phyloP scores from a whole-genome alignment of 225 moss, liverwort and hornwort species.

The Sphagnum tenellum region DNA sequence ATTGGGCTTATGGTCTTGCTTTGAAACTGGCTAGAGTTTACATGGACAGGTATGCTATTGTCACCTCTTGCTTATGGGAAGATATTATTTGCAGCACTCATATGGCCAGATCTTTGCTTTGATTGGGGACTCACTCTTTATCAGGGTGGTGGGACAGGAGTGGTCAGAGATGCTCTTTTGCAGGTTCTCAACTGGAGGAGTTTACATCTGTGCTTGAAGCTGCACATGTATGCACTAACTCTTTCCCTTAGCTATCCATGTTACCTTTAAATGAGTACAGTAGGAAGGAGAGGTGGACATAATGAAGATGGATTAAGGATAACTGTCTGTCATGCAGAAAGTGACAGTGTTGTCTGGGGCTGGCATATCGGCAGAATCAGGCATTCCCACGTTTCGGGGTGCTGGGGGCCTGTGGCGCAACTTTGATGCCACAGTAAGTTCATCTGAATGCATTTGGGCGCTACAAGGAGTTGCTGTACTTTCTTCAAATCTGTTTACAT shows the following conservation, averaged over 20 bases:
- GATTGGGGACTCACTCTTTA: too few relatives aligned
- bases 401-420: constrained; percentile 85
- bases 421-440: constrained; percentile 66
- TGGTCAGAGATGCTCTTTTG: constrained; percentile 10
- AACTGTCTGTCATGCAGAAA: constrained; percentile 41
- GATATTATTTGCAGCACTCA: too few relatives aligned
- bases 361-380: constrained; percentile 91
- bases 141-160: too few relatives aligned
- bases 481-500: too few relatives aligned
- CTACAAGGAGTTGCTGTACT: too few relatives aligned
- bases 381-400: constrained; percentile 92
- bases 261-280: background rate
- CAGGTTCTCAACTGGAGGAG: constrained; percentile 26
- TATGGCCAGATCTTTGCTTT: too few relatives aligned
- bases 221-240: constrained; percentile 22
- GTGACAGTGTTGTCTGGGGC: constrained; percentile 77
- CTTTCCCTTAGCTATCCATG: background rate
- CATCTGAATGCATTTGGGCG: too few relatives aligned
- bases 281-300: background rate
- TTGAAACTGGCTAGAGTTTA: too few relatives aligned
- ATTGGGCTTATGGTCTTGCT: too few relatives aligned
- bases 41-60: too few relatives aligned
- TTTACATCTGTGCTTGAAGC: constrained; percentile 29
- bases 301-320: background rate
- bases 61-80: too few relatives aligned